A percentile compares a stretch with the other conserved stretches of the same genome.
Evolutionary conservation across 345 rosid species (phyloP).

Genomic region (Barbarea vulgaris): DNA sequence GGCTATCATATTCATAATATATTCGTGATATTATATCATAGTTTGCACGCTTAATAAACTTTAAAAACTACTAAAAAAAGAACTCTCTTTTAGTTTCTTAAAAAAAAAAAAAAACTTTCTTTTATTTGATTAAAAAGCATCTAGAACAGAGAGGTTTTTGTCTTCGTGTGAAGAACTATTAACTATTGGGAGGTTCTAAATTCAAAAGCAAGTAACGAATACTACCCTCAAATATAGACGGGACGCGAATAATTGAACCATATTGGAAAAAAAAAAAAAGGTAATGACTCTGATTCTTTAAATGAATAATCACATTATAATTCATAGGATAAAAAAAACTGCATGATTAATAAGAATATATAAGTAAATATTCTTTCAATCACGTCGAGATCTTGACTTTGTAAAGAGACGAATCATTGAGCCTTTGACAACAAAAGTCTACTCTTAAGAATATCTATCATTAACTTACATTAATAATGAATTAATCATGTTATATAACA

Average conservation of each 20-base stretch:
- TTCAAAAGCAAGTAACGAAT: slow-evolving; percentile 31
- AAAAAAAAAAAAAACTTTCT: background rate
- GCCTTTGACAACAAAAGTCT: slow-evolving; percentile 43
- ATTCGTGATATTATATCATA: slow-evolving; percentile 27
- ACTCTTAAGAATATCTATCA: slow-evolving; percentile 36
- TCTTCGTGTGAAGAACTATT: slow-evolving; percentile 18
- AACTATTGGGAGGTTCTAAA: slow-evolving; percentile 38
- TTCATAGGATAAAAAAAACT: slow-evolving; percentile 8
- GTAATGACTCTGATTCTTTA: slow-evolving; percentile 16
- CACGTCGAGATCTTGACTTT: slow-evolving; percentile 40
- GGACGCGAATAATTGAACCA: slow-evolving; percentile 18
- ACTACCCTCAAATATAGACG: slow-evolving; percentile 31
- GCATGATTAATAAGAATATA: slow-evolving; percentile 37
- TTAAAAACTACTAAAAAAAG: slow-evolving; percentile 1
- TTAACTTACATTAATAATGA: background rate
- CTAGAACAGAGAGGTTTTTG: slow-evolving; percentile 2
- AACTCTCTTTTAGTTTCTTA: background rate
- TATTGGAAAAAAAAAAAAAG: slow-evolving; percentile 7
- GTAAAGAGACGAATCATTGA: slow-evolving; percentile 43
- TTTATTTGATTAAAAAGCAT: slow-evolving; percentile 5
- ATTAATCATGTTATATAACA: background rate
- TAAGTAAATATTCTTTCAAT: slow-evolving; percentile 42
- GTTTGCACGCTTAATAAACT: slow-evolving; percentile 36
- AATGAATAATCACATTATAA: background rate
- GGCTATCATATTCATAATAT: slow-evolving; percentile 22